Evolutionary conservation across 805 yeast species (phyloP).

Genomic region (Yarrowia deformans): DNA sequence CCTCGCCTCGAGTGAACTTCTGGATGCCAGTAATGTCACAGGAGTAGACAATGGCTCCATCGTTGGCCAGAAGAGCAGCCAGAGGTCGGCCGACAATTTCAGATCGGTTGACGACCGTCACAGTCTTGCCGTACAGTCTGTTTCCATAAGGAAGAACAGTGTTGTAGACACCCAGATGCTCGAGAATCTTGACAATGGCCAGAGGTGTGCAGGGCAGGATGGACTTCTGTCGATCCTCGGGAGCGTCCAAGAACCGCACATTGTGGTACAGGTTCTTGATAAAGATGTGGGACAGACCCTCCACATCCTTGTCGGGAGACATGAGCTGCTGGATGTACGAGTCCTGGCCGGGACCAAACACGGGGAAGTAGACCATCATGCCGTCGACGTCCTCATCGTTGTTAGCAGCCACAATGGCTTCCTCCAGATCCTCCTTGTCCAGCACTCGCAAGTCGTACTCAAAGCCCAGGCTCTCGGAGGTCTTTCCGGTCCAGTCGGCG

Average conservation of each 20-base stretch:
- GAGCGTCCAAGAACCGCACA: constrained; percentile 78
- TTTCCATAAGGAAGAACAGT: constrained; percentile 83
- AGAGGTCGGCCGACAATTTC: constrained; percentile 98
- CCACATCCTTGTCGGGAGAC: constrained; percentile 91
- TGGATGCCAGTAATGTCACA: constrained; percentile 88
- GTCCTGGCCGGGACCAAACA: constrained; percentile 93
- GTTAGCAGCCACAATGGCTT: constrained; percentile 82
- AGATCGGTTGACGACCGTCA: constrained; percentile 88
- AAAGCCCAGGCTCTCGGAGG: constrained; percentile 86
- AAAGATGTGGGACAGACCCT: constrained; percentile 89
- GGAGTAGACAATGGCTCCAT: constrained; percentile 95
- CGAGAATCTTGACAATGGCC: constrained; percentile 92
- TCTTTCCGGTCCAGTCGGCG: constrained; percentile 95
- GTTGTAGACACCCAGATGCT: constrained; percentile 88
- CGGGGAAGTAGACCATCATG: constrained; percentile 97
- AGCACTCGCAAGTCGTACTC: constrained; percentile 77
- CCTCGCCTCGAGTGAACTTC: constrained; percentile 92
- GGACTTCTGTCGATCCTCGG: constrained; percentile 71
- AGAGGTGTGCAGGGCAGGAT: constrained; percentile 96
- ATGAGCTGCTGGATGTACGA: constrained; percentile 95
- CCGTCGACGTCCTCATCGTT: constrained; percentile 79
- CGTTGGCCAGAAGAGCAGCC: constrained; percentile 95
- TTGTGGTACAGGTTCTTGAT: constrained; percentile 96
- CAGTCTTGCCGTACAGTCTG: constrained; percentile 89
- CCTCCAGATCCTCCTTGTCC: constrained; percentile 84